These are phyloP conservation scores for Nidula microcarpa DNA, from an alignment of 768 basidiomycete species.

Conservation along the genomic window DNA sequence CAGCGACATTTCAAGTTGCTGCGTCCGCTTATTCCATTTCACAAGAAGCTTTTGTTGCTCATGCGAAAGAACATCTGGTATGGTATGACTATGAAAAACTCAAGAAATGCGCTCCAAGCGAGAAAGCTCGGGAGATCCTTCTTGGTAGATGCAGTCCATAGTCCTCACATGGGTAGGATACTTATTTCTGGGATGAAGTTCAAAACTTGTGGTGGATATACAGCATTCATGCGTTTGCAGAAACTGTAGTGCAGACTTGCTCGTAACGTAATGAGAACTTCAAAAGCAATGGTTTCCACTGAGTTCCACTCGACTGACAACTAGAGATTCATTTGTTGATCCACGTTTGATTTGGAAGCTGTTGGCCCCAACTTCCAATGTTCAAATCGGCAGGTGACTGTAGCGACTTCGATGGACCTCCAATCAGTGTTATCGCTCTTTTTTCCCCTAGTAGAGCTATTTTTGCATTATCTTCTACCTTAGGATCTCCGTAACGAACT, in stretches of 20 bases:
- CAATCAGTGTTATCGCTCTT: no score
- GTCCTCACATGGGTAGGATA: background rate
- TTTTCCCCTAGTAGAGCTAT: no score
- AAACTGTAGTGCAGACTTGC: no score
- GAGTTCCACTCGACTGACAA: background rate
- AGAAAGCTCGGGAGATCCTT: constrained; percentile 36
- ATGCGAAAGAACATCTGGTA: constrained; percentile 61
- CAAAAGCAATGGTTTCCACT: no score
- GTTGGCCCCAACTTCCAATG: background rate
- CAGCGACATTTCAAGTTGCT: constrained; percentile 43
- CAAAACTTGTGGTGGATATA: background rate
- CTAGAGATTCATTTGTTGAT: background rate
- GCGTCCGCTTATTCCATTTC: constrained; percentile 62
- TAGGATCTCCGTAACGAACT: background rate
- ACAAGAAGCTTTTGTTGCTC: constrained; percentile 61
- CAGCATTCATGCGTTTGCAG: no score
- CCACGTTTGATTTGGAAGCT: background rate
- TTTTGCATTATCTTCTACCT: background rate
- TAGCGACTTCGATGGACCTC: no score
- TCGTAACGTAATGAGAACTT: no score
- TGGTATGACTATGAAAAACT: constrained; percentile 78
- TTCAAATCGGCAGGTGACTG: no score
- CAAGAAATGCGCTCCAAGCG: constrained; percentile 61
- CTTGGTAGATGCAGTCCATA: constrained; percentile 10
- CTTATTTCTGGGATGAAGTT: background rate